These are phyloP conservation scores for Hymenoscyphus scutula DNA, from an alignment of 2,329 filamentous ascomycete species.

Conservation along the genomic window DNA sequence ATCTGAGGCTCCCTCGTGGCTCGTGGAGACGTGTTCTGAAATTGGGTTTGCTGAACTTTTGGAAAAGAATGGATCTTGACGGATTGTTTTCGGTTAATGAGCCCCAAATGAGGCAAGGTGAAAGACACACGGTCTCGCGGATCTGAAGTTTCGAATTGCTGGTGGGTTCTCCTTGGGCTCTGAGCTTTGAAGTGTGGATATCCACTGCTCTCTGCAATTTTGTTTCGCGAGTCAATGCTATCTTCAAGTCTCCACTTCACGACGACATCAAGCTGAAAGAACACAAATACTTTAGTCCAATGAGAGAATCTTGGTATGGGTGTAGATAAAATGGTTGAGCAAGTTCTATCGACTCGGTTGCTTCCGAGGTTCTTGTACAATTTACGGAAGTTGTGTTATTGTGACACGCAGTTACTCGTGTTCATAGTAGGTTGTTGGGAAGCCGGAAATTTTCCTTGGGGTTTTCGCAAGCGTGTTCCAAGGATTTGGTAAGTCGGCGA, in stretches of 20 bases:
- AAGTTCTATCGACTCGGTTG: constrained; percentile 1
- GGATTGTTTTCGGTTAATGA: neutral
- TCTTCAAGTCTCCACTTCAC: neutral
- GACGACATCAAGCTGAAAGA: neutral
- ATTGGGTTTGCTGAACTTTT: neutral
- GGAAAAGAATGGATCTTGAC: neutral
- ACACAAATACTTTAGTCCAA: constrained; percentile 1
- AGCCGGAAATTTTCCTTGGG: neutral
- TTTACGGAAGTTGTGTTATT: neutral
- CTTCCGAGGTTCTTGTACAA: constrained; percentile 2
- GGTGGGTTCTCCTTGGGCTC: neutral
- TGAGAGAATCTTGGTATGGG: neutral
- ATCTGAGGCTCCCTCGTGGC: neutral
- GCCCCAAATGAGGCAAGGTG: neutral
- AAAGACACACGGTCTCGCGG: neutral
- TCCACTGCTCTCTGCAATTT: neutral
- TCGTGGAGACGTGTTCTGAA: neutral
- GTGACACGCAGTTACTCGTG: constrained; percentile 1
- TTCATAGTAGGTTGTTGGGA: neutral
- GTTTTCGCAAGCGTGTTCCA: neutral
- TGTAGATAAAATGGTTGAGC: neutral
- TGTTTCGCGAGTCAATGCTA: neutral
- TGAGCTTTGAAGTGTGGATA: neutral
- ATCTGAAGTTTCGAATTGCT: neutral
- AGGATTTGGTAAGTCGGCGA: constrained; percentile 2